phyloP scores from a whole-genome alignment of 345 rosid species.

The Gossypioides kirkii region DNA sequence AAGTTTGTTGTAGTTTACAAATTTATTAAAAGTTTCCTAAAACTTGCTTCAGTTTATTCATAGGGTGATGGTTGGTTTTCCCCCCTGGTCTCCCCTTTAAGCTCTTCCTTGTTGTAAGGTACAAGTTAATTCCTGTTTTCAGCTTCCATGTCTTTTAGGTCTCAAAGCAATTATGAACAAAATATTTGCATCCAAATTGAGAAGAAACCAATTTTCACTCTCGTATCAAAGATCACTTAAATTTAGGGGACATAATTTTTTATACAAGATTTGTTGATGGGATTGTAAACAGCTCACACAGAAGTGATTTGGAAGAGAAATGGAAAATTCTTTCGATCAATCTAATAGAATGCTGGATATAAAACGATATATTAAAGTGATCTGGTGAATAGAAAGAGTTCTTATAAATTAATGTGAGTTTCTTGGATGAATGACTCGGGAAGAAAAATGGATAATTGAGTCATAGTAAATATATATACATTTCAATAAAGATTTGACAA shows the following conservation, averaged over 20 bases:
- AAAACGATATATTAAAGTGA: neutral
- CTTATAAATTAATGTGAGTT: too few relatives aligned
- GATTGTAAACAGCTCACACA: too few relatives aligned
- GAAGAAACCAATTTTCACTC: neutral
- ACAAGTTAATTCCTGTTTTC: neutral
- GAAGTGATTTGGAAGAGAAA: too few relatives aligned
- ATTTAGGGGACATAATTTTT: too few relatives aligned
- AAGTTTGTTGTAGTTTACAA: neutral
- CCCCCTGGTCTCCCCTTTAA: neutral
- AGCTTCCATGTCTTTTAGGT: neutral
- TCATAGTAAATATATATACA: too few relatives aligned
- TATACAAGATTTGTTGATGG: too few relatives aligned
- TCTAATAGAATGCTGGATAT: too few relatives aligned
- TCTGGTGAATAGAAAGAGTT: too few relatives aligned
- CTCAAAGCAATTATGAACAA: neutral
- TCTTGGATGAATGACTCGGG: too few relatives aligned
- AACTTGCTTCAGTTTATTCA: neutral
- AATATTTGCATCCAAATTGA: neutral
- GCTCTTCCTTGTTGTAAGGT: conserved; percentile 4
- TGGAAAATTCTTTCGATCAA: too few relatives aligned
- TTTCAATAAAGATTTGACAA: neutral
- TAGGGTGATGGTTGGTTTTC: neutral
- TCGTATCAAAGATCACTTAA: neutral
- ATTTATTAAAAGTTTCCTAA: neutral
- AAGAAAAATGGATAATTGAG: too few relatives aligned